Conservation (phyloP, 2,329 filamentous ascomycete genomes). For the Septoria petroselini region DNA sequence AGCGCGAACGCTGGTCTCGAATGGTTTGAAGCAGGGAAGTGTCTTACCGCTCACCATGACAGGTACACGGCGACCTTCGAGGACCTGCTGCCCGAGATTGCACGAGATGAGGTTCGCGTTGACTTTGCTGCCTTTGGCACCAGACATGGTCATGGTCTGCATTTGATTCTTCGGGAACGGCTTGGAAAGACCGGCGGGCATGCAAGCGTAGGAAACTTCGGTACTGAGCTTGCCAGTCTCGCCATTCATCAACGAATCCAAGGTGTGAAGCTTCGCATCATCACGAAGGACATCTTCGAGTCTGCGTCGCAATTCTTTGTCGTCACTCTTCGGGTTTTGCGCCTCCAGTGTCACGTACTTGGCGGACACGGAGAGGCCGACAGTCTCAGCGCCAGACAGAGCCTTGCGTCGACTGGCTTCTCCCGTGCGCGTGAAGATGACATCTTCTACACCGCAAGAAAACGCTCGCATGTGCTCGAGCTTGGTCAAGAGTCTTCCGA, state of each 20-base stretch:
- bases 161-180: constrained; percentile 96
- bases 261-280: constrained; percentile 80
- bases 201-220: constrained; percentile 70
- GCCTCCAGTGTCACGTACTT: constrained; percentile 83
- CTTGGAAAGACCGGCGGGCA: constrained; percentile 81
- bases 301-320: constrained; percentile 70
- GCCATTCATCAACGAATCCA: constrained; percentile 84
- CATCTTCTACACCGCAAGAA: constrained; percentile 94
- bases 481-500: constrained; percentile 85
- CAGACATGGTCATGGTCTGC: constrained; percentile 97
- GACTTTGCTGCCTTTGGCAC: constrained; percentile 87
- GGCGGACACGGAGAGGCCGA: constrained; percentile 76
- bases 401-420: constrained; percentile 68
- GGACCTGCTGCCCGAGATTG: constrained; percentile 91
- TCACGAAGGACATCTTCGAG: constrained; percentile 89
- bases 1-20: constrained; percentile 82
- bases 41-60: constrained; percentile 98
- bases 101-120: constrained; percentile 98
- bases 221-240: constrained; percentile 69
- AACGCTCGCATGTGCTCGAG: constrained; percentile 92
- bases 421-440: constrained; percentile 76
- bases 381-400: constrained; percentile 62
- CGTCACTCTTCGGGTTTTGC: constrained; percentile 58
- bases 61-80: constrained; percentile 91
- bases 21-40: constrained; percentile 87